phyloP scores from a whole-genome alignment of 2,329 filamentous ascomycete species.

The Parafenestella ontariensis region DNA sequence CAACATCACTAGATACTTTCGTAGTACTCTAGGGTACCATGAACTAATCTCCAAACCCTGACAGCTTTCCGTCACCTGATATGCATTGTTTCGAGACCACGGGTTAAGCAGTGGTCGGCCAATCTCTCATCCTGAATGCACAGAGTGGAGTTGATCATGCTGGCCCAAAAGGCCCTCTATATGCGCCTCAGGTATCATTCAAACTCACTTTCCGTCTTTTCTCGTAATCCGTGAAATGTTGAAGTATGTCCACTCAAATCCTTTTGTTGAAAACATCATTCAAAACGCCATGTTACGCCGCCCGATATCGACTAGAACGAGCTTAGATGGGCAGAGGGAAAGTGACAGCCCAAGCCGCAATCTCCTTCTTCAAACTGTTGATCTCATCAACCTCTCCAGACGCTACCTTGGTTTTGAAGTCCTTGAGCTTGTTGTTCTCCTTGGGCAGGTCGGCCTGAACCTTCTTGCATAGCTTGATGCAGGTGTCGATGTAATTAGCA shows the following conservation, averaged over 20 bases:
- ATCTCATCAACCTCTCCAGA: slow-evolving; percentile 81
- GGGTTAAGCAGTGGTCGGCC: slow-evolving; percentile 21
- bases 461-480: slow-evolving; percentile 89
- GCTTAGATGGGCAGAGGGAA: slow-evolving; percentile 87
- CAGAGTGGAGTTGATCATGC: slow-evolving; percentile 5
- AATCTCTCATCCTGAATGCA: not conserved
- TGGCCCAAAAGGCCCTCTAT: not conserved
- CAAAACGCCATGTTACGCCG: slow-evolving; percentile 27
- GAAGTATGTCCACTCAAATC: slow-evolving; percentile 28
- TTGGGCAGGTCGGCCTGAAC: slow-evolving; percentile 86
- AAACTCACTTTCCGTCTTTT: slow-evolving; percentile 11
- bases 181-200: slow-evolving; percentile 9
- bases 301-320: slow-evolving; percentile 5
- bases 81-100: slow-evolving; percentile 2
- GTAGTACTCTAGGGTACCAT: no score
- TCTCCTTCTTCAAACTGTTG: slow-evolving; percentile 85
- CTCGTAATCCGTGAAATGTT: slow-evolving; percentile 31
- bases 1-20: no score
- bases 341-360: slow-evolving; percentile 81
- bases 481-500: slow-evolving; percentile 84
- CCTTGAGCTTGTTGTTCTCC: slow-evolving; percentile 99
- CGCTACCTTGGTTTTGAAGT: slow-evolving; percentile 94
- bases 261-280: slow-evolving; percentile 35
- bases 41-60: no score
- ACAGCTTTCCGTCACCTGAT: no score